phyloP scores from a whole-genome alignment of 1,284 basidiomycete species.

The Salmacisia buchloeana region DNA sequence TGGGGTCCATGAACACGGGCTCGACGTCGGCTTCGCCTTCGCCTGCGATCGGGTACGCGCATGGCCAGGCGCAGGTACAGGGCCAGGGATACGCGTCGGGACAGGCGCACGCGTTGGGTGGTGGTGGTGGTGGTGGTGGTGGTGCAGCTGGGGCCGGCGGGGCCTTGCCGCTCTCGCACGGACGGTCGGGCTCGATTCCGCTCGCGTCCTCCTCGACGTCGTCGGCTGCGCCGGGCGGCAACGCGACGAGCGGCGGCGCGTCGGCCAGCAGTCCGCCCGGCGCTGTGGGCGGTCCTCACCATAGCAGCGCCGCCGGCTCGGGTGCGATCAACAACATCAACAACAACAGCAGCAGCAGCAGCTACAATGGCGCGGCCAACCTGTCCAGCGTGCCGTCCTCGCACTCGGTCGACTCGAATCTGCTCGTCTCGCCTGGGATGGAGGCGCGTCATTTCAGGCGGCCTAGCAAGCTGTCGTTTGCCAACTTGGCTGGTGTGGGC shows the following conservation, averaged over 20 bases:
- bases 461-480: slow-evolving; percentile 3
- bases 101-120: too few species aligned
- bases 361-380: too few species aligned
- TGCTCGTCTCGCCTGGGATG: background rate
- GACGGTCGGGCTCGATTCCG: background rate
- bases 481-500: background rate
- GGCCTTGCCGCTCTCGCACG: background rate
- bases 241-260: background rate
- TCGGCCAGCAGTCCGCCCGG: background rate
- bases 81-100: too few species aligned
- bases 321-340: background rate
- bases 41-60: too few species aligned
- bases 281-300: slow-evolving; percentile 1
- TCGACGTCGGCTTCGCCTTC: background rate
- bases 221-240: background rate
- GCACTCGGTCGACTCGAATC: background rate
- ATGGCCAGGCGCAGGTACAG: too few species aligned
- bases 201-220: background rate
- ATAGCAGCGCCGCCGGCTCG: too few species aligned
- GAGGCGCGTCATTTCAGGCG: background rate
- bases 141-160: too few species aligned
- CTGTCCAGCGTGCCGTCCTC: background rate
- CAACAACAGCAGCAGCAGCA: background rate
- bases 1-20: too few species aligned
- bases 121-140: too few species aligned